These are phyloP conservation scores for Teunomyces cretensis DNA, from an alignment of 805 yeast species.

Conservation along the genomic window DNA sequence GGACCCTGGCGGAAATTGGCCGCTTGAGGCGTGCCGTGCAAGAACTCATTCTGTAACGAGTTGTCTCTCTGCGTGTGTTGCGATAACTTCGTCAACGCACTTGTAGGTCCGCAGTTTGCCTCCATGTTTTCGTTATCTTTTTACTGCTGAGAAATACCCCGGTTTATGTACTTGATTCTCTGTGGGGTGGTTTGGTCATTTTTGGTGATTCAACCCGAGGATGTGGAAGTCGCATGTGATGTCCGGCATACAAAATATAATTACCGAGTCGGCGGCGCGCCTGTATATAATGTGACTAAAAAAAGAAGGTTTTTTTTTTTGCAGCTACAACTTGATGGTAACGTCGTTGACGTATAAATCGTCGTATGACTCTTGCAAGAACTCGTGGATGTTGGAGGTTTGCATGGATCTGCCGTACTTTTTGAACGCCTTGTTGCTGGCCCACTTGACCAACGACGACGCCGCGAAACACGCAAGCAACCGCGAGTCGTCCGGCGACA, in stretches of 20 bases:
- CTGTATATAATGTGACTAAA: background rate
- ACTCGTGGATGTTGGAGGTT: conserved; percentile 75
- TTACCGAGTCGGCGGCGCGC: too few relatives aligned
- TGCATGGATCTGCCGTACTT: conserved; percentile 76
- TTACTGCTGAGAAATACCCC: background rate
- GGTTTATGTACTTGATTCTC: background rate
- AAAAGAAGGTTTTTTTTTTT: background rate
- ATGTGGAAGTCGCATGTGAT: background rate
- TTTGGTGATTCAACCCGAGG: background rate
- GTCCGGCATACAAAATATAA: background rate
- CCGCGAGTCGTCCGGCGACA: conserved; percentile 20
- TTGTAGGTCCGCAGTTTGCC: conserved; percentile 47
- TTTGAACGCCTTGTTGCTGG: conserved; percentile 64
- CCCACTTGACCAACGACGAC: conserved; percentile 59
- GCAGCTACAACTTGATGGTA: conserved; percentile 3
- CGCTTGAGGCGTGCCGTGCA: conserved; percentile 4
- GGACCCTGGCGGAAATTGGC: conserved; percentile 14
- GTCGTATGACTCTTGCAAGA: conserved; percentile 60
- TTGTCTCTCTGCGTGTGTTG: conserved; percentile 42
- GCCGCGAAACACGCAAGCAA: conserved; percentile 73
- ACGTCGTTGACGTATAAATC: conserved; percentile 2
- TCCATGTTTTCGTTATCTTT: conserved; percentile 20
- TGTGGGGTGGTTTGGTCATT: conserved; percentile 1
- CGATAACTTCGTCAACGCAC: conserved; percentile 42
- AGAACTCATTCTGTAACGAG: conserved; percentile 37